Conservation (phyloP, 495 filamentous ascomycete genomes). For the Annulohypoxylon maeteangense region DNA sequence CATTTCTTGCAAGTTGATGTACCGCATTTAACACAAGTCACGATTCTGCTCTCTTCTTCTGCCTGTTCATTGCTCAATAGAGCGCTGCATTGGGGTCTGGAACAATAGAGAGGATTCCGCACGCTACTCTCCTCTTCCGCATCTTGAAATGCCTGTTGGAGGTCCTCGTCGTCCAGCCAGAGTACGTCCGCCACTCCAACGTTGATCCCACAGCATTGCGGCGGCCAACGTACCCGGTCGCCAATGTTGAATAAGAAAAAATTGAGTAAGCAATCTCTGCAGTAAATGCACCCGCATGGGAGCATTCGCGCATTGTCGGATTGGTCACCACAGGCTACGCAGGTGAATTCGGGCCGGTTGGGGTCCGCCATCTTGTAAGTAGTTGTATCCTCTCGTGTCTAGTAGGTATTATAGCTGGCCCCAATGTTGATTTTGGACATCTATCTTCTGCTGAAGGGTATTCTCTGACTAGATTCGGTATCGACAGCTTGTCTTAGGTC, state of each 20-base stretch:
- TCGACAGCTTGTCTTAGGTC: background rate
- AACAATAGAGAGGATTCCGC: slow-evolving; percentile 8
- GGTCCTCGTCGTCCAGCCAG: background rate
- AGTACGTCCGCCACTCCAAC: background rate
- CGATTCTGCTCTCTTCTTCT: background rate
- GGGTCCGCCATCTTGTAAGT: background rate
- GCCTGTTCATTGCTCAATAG: background rate
- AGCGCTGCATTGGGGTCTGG: slow-evolving; percentile 9
- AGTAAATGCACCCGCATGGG: slow-evolving; percentile 12
- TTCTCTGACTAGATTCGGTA: no score
- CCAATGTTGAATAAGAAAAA: background rate
- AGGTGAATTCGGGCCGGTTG: background rate
- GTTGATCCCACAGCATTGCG: background rate
- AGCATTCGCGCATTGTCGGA: background rate
- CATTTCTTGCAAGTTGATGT: slow-evolving; percentile 19
- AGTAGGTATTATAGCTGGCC: no score
- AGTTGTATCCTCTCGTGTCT: background rate
- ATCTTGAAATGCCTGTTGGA: background rate
- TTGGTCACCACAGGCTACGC: background rate
- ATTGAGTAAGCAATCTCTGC: background rate
- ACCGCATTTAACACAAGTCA: slow-evolving; percentile 20
- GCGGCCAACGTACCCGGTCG: slow-evolving; percentile 7
- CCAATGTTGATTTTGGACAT: no score
- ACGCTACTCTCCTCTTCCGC: background rate
- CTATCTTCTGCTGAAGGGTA: no score